Evolutionary conservation across 176 grass and related monocot species (phyloP).

Genomic region (Pharus latifolius): DNA sequence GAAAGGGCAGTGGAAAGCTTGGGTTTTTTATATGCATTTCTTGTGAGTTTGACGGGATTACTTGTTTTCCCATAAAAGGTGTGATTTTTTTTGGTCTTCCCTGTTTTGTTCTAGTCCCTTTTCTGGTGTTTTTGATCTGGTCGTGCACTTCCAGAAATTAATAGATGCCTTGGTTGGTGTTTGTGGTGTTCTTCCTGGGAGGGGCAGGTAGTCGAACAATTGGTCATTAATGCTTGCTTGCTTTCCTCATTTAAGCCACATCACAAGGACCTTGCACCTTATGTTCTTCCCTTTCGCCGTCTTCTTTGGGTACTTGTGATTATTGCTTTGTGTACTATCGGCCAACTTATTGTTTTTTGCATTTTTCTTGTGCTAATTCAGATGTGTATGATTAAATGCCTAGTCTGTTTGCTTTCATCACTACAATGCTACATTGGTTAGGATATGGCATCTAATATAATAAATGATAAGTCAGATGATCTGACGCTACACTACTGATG

Average conservation of each 20-base stretch:
- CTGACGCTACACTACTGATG: background rate
- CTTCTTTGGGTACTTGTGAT: background rate
- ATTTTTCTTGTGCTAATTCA: background rate
- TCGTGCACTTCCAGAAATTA: background rate
- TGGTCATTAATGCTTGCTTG: background rate
- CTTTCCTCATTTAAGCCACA: background rate
- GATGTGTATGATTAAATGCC: slow-evolving; percentile 12
- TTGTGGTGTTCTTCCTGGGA: background rate
- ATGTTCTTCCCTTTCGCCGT: background rate
- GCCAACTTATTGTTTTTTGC: background rate
- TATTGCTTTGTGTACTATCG: background rate
- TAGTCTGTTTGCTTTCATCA: background rate
- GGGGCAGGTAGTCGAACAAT: slow-evolving; percentile 3
- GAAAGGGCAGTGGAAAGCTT: slow-evolving; percentile 9
- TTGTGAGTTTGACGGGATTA: slow-evolving; percentile 3
- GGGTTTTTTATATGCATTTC: background rate
- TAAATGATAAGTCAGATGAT: background rate
- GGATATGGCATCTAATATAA: background rate
- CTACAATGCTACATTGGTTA: background rate
- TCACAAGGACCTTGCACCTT: slow-evolving; percentile 6
- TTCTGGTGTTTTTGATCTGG: background rate
- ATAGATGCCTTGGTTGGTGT: background rate
- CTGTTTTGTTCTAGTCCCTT: background rate
- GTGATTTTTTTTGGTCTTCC: background rate
- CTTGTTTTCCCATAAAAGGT: background rate